Evolutionary conservation across 2,329 filamentous ascomycete species (phyloP), one percentile per base, ranked within the genome.

Genomic region (Metarhizium robertsii): DNA sequence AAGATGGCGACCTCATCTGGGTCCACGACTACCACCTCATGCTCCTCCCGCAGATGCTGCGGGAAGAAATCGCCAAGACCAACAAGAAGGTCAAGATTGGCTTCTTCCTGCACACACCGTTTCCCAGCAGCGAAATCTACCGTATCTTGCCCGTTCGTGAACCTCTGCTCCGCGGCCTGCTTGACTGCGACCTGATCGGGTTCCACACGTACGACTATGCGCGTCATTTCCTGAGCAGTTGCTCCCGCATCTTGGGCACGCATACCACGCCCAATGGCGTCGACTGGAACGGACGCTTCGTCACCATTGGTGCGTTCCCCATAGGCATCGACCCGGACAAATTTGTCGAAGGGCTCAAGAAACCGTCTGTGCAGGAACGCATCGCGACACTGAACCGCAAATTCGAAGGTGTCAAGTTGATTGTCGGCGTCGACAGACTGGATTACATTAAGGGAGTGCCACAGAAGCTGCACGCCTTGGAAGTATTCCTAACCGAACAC

Each of bases 181-280:
- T 99, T 38, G 88, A 95, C 69, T 96, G 92, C 75, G 94, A 97
- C 69, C 77, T 99, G 57, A 90, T 97, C 67, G 94, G 94, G 36
- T 97, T 99, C 77, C 94, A 99, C 73, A 99, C 94, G 32, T 97
- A 96, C 75, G 92, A 97, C 74, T 99, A 99, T 67, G 92, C 92
- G n/a, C 83, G 94, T 53, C 94, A 99, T 73, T 99, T 97, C 75
- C 75, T 99, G 62, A 96, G 91, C 74, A 92, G 89, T 68, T 97
- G 94, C 74, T 92, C 91, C n/a, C 87, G 92, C 61, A 94, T 97
- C 62, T 79, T 96, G 48, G 83, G 81, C 60, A 83, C 87, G 1
- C 76, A 83, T 1, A 96, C 92, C 1, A 95, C 91, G 1, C 92
- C 92, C 0, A 96, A 95, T 65, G 91, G 92, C 13, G 90, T 97